Evolutionary conservation across 345 rosid genomes (phyloP), one percentile per base, ranked within the genome.

Genomic region (Rhodamnia rubescens): DNA sequence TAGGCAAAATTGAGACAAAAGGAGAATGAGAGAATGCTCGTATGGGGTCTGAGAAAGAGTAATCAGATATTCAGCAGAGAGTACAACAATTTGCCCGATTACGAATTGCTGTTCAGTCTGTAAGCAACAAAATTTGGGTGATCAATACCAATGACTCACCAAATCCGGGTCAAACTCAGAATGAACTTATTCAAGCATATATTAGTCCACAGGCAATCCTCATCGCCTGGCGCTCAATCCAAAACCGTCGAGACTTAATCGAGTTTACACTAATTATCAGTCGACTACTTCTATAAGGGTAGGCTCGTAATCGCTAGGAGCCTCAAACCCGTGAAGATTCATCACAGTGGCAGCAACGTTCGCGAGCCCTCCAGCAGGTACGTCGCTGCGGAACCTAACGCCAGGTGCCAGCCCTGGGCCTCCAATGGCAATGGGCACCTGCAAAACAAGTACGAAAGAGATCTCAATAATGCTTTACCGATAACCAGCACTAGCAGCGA

Each of bases 351-450:
- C 99, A 82, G 98, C 99, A 36, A 97, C 98, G 86, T 97, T 97
- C 5, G 98, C 99, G 22, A 97, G 98, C 82, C 99, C 98, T 0
- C 93, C 95, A 15, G 40, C 82, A 0, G 93, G 92, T 47, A 97
- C 81, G 88, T 95, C 96, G 52, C 87, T 86, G 85, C 99, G 96
- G 93, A 93, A 93, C 87, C 92, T 92, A 12, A 92, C 96, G 82
- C 95, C 92, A 32, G 91, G 78, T 5, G 91, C 87, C 90, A 96
- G 82, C 42, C 98, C 98, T 7, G 98, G 98, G 61, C 99, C 99
- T 85, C 99, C 98, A 26, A 97, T 95, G n/a, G 98, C 99, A 82
- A 96, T 88, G 26, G 98, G 99, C 53, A 97, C 99, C 99, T 96
- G 53, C 53, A 84, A 44, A 54, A 78, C 20, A 27, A 27, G 26